Evolutionary conservation across 2,329 filamentous ascomycete genomes (phyloP).

Genomic region (Tolypocladium tropicale): DNA sequence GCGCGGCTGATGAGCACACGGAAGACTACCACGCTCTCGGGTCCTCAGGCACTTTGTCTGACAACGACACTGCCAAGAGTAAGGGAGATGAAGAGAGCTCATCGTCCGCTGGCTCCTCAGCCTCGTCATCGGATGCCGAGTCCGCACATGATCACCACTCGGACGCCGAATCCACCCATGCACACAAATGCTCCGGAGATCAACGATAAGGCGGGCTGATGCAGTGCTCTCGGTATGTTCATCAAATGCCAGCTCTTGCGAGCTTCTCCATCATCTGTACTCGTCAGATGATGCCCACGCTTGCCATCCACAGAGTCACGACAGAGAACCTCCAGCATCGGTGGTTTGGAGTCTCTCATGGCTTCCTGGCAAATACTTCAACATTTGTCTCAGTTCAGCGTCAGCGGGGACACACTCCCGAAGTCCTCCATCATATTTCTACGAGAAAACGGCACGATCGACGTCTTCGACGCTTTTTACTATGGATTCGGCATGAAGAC

Average conservation of each 20-base stretch:
- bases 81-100: conserved; percentile 21
- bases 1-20: conserved; percentile 23
- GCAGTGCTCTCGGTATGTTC: neutral
- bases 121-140: conserved; percentile 25
- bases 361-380: neutral
- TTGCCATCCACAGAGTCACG: neutral
- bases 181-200: neutral
- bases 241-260: no score
- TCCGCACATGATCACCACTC: conserved; percentile 19
- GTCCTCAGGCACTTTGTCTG: conserved; percentile 31
- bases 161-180: conserved; percentile 6
- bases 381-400: neutral
- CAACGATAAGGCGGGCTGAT: neutral
- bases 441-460: conserved; percentile 10
- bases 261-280: neutral
- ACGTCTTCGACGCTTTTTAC: conserved; percentile 10
- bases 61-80: conserved; percentile 21
- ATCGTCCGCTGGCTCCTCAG: conserved; percentile 12
- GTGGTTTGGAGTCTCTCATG: neutral
- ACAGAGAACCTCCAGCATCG: neutral
- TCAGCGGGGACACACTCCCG: neutral
- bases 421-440: neutral
- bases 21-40: conserved; percentile 35
- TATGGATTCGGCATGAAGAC: conserved; percentile 16
- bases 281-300: neutral